Evolutionary conservation across 1,284 basidiomycete species (phyloP).

Genomic region (Grifola frondosa): DNA sequence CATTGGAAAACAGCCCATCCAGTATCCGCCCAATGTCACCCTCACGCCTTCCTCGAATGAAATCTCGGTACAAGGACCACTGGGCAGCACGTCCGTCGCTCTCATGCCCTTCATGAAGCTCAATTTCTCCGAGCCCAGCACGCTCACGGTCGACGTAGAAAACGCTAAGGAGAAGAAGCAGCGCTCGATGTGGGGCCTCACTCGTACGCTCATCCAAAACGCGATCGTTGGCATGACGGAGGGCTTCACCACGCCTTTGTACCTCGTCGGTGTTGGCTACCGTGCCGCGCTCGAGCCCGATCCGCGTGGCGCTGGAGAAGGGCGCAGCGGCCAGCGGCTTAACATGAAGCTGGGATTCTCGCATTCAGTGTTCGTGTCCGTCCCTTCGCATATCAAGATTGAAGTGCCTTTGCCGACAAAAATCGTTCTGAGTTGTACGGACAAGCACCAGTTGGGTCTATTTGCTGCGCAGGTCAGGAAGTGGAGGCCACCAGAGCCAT

Average conservation of each 20-base stretch:
- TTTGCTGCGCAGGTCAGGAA: constrained; percentile 87
- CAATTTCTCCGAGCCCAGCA: constrained; percentile 48
- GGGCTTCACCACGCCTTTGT: constrained; percentile 82
- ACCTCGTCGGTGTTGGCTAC: constrained; percentile 95
- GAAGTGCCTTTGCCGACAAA: constrained; percentile 72
- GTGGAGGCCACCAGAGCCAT: constrained; percentile 92
- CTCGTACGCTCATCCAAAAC: constrained; percentile 86
- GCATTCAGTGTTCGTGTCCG: constrained; percentile 81
- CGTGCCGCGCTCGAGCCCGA: constrained; percentile 86
- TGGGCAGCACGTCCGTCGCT: constrained; percentile 70
- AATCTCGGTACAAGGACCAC: constrained; percentile 71
- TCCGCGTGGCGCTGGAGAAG: constrained; percentile 61
- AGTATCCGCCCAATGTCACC: constrained; percentile 66
- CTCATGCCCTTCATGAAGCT: constrained; percentile 72
- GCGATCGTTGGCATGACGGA: constrained; percentile 88
- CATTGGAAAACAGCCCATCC: constrained; percentile 81
- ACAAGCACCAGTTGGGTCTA: constrained; percentile 79
- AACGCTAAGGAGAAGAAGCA: constrained; percentile 75
- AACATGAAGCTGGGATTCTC: constrained; percentile 93
- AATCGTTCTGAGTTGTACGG: constrained; percentile 66
- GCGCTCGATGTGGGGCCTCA: constrained; percentile 91
- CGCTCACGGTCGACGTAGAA: constrained; percentile 66
- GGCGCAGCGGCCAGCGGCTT: constrained; percentile 62
- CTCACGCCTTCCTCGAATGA: constrained; percentile 53
- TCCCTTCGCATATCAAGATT: constrained; percentile 79